Evolutionary conservation across 2,329 filamentous ascomycete genomes (phyloP).

Genomic region (Endoconidiophora polonica): DNA sequence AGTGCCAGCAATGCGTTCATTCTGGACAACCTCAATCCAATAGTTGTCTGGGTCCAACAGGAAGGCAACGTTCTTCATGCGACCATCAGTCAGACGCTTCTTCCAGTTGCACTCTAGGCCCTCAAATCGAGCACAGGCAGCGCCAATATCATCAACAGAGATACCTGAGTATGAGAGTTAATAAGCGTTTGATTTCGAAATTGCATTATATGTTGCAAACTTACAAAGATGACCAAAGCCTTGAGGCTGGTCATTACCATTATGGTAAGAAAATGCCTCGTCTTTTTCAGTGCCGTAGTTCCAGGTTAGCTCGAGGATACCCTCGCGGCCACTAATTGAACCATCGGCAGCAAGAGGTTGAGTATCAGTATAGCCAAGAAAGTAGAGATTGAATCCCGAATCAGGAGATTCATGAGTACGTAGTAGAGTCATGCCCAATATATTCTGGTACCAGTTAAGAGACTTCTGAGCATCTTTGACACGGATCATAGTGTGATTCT

Average conservation of each 20-base stretch:
- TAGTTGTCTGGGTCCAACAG: slow-evolving; percentile 76
- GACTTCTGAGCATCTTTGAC: slow-evolving; percentile 68
- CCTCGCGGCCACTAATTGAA: slow-evolving; percentile 53
- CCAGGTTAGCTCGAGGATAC: slow-evolving; percentile 81
- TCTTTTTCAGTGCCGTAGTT: slow-evolving; percentile 75
- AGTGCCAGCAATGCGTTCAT: slow-evolving; percentile 46
- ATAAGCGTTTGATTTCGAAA: slow-evolving; percentile 4
- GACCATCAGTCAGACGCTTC: slow-evolving; percentile 82
- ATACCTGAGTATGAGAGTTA: slow-evolving; percentile 34
- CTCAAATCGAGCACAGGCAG: slow-evolving; percentile 76
- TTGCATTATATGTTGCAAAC: slow-evolving; percentile 18
- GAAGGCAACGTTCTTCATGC: slow-evolving; percentile 90
- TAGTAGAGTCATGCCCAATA: slow-evolving; percentile 74
- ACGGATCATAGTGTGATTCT: slow-evolving; percentile 89
- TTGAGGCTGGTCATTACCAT: slow-evolving; percentile 80
- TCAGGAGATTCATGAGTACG: slow-evolving; percentile 53
- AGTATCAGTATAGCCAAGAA: slow-evolving; percentile 59
- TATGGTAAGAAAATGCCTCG: slow-evolving; percentile 68
- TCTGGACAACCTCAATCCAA: slow-evolving; percentile 70
- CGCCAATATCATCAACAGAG: slow-evolving; percentile 73
- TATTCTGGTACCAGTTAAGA: slow-evolving; percentile 66
- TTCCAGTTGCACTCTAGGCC: slow-evolving; percentile 73
- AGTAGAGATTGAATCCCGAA: slow-evolving; percentile 77
- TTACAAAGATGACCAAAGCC: slow-evolving; percentile 87
- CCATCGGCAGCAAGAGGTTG: slow-evolving; percentile 36